Conservation (phyloP, 257 asterid genomes). For the Ehretia macrophylla region DNA sequence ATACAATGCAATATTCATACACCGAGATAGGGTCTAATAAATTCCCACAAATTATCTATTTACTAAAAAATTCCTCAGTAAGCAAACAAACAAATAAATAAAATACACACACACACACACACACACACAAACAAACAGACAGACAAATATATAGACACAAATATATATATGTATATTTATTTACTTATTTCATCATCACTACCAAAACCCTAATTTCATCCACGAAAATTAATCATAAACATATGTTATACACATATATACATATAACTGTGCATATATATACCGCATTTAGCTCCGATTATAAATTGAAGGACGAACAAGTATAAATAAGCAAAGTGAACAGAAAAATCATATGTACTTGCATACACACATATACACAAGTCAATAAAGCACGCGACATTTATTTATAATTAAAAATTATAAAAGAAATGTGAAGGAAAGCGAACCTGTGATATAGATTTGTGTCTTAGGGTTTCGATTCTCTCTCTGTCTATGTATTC, state of each 20-base stretch:
- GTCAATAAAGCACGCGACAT: neutral
- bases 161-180: too few relatives aligned
- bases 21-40: too few relatives aligned
- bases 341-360: too few relatives aligned
- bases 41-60: too few relatives aligned
- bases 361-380: neutral
- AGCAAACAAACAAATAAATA: neutral
- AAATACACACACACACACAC: too few relatives aligned
- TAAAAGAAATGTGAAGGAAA: neutral
- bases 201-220: neutral
- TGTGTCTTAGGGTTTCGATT: slow-evolving; percentile 28
- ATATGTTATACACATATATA: neutral
- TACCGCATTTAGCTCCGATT: neutral
- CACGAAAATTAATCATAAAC: neutral
- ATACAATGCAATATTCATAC: too few relatives aligned
- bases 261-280: neutral
- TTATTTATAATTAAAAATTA: neutral
- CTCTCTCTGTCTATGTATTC: neutral
- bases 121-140: neutral
- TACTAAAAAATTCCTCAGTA: too few relatives aligned
- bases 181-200: neutral
- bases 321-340: neutral
- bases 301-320: too few relatives aligned
- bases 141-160: neutral
- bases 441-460: slow-evolving; percentile 19